Evolutionary conservation across 371 early-diverging fungal species (phyloP), one percentile per base, ranked within the genome.

Genomic region (Vittaforma corneae): DNA sequence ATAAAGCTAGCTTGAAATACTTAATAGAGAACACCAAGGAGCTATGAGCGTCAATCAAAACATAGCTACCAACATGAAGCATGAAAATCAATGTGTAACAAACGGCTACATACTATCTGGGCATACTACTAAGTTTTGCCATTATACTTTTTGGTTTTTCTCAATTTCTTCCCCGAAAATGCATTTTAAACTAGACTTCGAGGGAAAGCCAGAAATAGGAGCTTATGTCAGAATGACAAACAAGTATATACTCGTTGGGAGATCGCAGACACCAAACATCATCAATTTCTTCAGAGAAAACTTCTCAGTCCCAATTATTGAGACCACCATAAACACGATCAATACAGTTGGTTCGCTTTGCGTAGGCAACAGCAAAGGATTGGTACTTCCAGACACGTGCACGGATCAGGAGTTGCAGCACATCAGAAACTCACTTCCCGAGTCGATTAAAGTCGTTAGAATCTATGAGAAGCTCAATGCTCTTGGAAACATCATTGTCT

Each of bases 351-450:
- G 99, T 51, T 85, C 92, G 53, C 82, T 92, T 62, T 86, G 89
- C 42, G 91, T 84, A 50, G 96, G 91, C 53, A 98, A 98, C 82
- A 85, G 88, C 70, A 85, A 93, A 67, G 99, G 97, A 38, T 84
- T 98, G 24, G 81, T 97, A 46, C 90, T 97, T 28, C 96, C 97
- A 53, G 85, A 84, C 77, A 86, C 92, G 1, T 93, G 93, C 42
- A 91, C 95, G 50, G 99, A 98, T 82, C 97, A 97, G 81, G 99
- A 98, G 81, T 85, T 97, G 35, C 91, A 91, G 79, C 95, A 96
- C 75, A 78, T 98, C 51, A 85, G 97, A 64, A 95, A 96, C 81
- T 86, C 92, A 20, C 83, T 98, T 6, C 97, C 99, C 9, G 96
- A 97, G 33, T 76, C 82, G 34, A 88, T 98, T 18, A 84, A 84